Evolutionary conservation across 179 eudicot genomes (phyloP).

Genomic region (Drosera spatulata): DNA sequence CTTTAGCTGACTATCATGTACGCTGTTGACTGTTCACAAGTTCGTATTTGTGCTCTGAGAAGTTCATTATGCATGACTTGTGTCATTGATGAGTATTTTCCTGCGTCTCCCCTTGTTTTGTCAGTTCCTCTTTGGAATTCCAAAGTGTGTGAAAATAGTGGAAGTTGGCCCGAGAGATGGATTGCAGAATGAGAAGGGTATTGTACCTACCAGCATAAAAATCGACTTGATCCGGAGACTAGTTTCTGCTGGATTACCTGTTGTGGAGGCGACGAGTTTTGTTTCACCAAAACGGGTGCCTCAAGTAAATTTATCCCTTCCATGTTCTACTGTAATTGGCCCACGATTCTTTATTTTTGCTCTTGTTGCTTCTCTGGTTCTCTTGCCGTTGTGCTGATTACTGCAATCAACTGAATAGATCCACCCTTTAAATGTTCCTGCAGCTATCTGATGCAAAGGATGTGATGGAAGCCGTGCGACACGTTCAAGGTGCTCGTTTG

Average conservation of each 20-base stretch:
- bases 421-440: slow-evolving; percentile 5
- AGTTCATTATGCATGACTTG: neutral
- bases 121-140: slow-evolving; percentile 48
- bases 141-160: slow-evolving; percentile 77
- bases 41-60: neutral
- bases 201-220: slow-evolving; percentile 69
- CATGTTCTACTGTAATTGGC: too few relatives aligned
- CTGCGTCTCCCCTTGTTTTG: neutral
- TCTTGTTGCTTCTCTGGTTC: neutral
- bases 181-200: slow-evolving; percentile 82
- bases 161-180: slow-evolving; percentile 99
- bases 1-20: neutral
- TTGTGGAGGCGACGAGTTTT: slow-evolving; percentile 97
- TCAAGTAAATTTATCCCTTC: slow-evolving; percentile 47
- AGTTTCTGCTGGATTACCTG: slow-evolving; percentile 71
- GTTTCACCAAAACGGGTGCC: slow-evolving; percentile 99
- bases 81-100: neutral
- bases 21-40: neutral
- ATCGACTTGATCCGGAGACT: slow-evolving; percentile 67
- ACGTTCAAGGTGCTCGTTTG: slow-evolving; percentile 46
- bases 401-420: neutral
- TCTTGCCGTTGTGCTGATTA: neutral
- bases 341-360: neutral
- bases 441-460: slow-evolving; percentile 97
- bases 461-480: slow-evolving; percentile 58